phyloP scores from a whole-genome alignment of 306 rosid genomes.

The Senna siamea region DNA sequence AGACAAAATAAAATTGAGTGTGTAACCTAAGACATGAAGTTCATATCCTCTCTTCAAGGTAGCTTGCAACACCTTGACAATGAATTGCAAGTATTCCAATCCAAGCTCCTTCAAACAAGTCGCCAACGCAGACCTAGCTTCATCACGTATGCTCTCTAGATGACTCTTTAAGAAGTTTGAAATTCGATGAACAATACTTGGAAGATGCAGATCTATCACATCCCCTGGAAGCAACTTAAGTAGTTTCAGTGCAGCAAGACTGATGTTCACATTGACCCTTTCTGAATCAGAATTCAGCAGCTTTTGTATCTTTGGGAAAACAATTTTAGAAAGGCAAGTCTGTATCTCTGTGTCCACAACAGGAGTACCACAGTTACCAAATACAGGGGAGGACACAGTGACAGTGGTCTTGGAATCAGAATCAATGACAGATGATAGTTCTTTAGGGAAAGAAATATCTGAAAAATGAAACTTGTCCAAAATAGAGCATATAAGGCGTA shows the following conservation, averaged over 20 bases:
- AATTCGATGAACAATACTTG: slow-evolving; percentile 77
- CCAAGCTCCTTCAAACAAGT: slow-evolving; percentile 94
- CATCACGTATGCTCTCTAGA: slow-evolving; percentile 86
- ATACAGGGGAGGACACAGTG: slow-evolving; percentile 32
- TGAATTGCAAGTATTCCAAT: slow-evolving; percentile 78
- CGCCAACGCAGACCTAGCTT: slow-evolving; percentile 88
- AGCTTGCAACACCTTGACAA: slow-evolving; percentile 70
- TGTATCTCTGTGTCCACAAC: slow-evolving; percentile 58
- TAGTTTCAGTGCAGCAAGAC: slow-evolving; percentile 82
- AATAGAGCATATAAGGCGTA: slow-evolving; percentile 78
- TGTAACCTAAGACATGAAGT: slow-evolving; percentile 91
- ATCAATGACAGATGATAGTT: slow-evolving; percentile 40
- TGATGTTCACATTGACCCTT: slow-evolving; percentile 72
- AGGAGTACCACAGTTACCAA: slow-evolving; percentile 34
- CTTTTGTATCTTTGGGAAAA: slow-evolving; percentile 85
- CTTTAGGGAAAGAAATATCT: slow-evolving; percentile 40
- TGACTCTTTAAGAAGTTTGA: slow-evolving; percentile 83
- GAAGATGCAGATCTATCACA: slow-evolving; percentile 81
- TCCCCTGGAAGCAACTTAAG: slow-evolving; percentile 85
- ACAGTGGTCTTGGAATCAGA: slow-evolving; percentile 44
- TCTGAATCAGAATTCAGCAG: slow-evolving; percentile 76
- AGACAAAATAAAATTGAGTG: slow-evolving; percentile 74
- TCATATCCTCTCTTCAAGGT: slow-evolving; percentile 88
- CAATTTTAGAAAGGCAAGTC: slow-evolving; percentile 60
- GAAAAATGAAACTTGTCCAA: slow-evolving; percentile 84